phyloP scores from a whole-genome alignment of 2,329 filamentous ascomycete species.

The Microsporum canis region DNA sequence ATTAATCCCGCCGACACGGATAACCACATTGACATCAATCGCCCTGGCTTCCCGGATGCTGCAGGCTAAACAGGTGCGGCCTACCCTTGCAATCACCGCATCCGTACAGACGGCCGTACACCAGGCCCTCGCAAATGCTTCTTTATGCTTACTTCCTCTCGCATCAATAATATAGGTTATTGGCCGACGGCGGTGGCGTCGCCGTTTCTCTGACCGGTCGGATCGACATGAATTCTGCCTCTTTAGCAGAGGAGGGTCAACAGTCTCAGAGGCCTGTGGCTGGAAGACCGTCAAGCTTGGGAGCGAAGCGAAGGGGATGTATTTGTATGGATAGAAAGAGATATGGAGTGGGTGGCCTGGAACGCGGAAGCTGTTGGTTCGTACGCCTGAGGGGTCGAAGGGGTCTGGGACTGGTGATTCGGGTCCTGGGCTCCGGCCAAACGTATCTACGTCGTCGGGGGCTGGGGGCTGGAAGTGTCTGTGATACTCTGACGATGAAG shows the following conservation, averaged over 20 bases:
- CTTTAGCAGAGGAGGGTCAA: neutral
- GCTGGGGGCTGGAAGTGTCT: constrained; percentile 5
- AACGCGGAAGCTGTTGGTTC: constrained; percentile 18
- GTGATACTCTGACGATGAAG: neutral
- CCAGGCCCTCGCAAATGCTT: constrained; percentile 35
- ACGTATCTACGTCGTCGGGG: neutral
- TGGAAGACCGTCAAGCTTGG: constrained; percentile 14
- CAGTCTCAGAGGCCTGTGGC: neutral
- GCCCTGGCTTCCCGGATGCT: constrained; percentile 35
- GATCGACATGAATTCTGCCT: neutral
- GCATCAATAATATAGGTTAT: constrained; percentile 27
- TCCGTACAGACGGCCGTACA: constrained; percentile 33
- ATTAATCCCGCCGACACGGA: constrained; percentile 24
- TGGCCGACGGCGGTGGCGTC: constrained; percentile 1
- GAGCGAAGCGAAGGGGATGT: constrained; percentile 22
- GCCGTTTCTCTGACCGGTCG: neutral
- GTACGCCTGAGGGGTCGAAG: neutral
- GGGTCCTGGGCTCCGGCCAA: constrained; percentile 6
- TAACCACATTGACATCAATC: constrained; percentile 28
- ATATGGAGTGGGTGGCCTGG: constrained; percentile 30
- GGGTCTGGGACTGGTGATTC: neutral
- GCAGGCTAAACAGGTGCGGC: constrained; percentile 31
- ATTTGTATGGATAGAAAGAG: constrained; percentile 24
- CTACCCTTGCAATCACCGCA: constrained; percentile 32
- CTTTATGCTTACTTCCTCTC: constrained; percentile 25